Conservation (phyloP, 495 filamentous ascomycete genomes). For the Barbatosphaeria neglecta region DNA sequence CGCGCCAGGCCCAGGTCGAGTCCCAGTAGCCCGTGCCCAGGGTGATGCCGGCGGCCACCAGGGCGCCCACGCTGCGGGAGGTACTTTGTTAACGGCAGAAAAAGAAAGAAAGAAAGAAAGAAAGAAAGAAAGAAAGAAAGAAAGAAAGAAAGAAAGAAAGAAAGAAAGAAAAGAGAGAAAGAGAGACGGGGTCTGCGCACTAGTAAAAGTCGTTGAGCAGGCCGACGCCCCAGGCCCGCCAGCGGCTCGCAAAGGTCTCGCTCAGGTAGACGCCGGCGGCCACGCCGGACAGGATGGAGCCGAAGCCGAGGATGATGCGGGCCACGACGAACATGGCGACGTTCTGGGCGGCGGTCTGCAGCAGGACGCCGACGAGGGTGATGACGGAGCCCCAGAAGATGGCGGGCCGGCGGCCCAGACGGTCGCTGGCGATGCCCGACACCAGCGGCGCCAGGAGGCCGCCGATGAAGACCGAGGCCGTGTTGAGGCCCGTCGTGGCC, state of each 20-base stretch:
- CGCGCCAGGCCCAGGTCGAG: constrained; percentile 36
- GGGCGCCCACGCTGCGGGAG: constrained; percentile 20
- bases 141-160: background rate
- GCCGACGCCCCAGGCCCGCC: constrained; percentile 33
- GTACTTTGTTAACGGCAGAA: too few species aligned
- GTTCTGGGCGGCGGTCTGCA: constrained; percentile 38
- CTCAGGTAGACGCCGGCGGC: constrained; percentile 28
- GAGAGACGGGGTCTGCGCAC: constrained; percentile 8
- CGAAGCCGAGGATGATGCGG: constrained; percentile 33
- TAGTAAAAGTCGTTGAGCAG: constrained; percentile 43
- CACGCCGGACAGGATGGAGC: constrained; percentile 24
- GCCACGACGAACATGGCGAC: constrained; percentile 35
- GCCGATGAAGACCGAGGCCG: constrained; percentile 35
- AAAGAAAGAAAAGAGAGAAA: background rate
- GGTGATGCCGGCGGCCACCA: constrained; percentile 37
- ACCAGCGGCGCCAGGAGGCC: constrained; percentile 24
- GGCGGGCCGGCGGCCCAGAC: constrained; percentile 30
- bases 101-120: background rate
- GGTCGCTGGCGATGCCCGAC: constrained; percentile 26
- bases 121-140: background rate
- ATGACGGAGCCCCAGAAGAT: constrained; percentile 32
- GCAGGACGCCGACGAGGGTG: constrained; percentile 31
- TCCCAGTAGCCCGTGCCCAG: constrained; percentile 32
- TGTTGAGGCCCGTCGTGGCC: constrained; percentile 33
- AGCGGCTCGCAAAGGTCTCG: constrained; percentile 30